phyloP scores from a whole-genome alignment of 495 filamentous ascomycete species.

The Penicillium manginii region DNA sequence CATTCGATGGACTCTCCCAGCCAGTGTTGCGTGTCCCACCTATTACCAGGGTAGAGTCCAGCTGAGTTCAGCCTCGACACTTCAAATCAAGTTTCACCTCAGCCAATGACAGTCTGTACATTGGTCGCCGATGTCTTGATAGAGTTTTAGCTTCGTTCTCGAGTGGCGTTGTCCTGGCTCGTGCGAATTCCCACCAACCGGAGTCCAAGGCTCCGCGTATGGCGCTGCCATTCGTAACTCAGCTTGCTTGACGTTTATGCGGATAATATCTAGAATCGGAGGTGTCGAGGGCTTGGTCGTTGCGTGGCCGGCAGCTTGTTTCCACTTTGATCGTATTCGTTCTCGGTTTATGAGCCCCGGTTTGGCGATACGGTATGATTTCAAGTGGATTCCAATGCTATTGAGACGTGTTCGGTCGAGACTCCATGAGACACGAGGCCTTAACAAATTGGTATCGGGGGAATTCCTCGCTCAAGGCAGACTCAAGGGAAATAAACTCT shows the following conservation, averaged over 20 bases:
- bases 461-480: too few species aligned
- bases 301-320: background rate
- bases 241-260: background rate
- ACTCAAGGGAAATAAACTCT: too few species aligned
- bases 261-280: background rate
- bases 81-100: background rate
- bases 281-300: background rate
- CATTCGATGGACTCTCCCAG: background rate
- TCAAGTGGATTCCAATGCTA: background rate
- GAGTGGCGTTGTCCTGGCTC: slow-evolving; percentile 12
- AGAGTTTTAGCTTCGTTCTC: slow-evolving; percentile 6
- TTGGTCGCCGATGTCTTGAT: slow-evolving; percentile 9
- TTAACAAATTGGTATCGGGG: too few species aligned
- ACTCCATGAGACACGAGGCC: too few species aligned
- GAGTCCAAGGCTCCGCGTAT: slow-evolving; percentile 5
- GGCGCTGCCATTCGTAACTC: slow-evolving; percentile 12
- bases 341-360: background rate
- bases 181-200: slow-evolving; percentile 10
- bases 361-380: background rate
- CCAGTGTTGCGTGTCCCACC: background rate
- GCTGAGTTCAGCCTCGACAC: background rate
- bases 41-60: background rate
- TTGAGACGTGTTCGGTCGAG: background rate
- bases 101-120: background rate
- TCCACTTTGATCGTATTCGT: background rate